Evolutionary conservation across 257 asterid species (phyloP).

Genomic region (Solanum sitiens): DNA sequence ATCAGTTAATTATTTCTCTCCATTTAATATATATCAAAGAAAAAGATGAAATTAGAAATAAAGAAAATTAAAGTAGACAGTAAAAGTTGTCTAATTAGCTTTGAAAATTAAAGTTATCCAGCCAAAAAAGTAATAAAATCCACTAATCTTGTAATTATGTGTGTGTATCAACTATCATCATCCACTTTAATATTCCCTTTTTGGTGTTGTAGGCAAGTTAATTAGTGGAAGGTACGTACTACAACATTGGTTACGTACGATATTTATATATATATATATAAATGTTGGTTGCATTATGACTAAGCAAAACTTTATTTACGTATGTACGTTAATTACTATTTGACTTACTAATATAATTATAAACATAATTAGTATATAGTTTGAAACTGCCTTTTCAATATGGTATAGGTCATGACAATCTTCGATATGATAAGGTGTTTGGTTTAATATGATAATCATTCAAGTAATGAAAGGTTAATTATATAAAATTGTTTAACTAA

Average conservation of each 20-base stretch:
- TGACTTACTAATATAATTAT: background rate
- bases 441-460: background rate
- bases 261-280: background rate
- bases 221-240: background rate
- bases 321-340: background rate
- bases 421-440: background rate
- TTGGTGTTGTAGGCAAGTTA: background rate
- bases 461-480: background rate
- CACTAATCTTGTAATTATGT: background rate
- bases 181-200: background rate
- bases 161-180: background rate
- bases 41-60: background rate
- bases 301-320: background rate
- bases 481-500: background rate
- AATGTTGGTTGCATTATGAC: background rate
- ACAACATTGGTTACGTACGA: background rate
- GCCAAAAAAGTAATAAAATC: background rate
- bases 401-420: background rate
- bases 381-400: background rate
- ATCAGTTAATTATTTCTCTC: background rate
- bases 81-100: background rate
- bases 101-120: background rate
- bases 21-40: background rate
- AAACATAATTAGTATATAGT: background rate
- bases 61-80: background rate